Evolutionary conservation across 192 early-diverging fungal species (phyloP), one percentile per base, ranked within the genome.

Genomic region (Radiomyces spectabilis): DNA sequence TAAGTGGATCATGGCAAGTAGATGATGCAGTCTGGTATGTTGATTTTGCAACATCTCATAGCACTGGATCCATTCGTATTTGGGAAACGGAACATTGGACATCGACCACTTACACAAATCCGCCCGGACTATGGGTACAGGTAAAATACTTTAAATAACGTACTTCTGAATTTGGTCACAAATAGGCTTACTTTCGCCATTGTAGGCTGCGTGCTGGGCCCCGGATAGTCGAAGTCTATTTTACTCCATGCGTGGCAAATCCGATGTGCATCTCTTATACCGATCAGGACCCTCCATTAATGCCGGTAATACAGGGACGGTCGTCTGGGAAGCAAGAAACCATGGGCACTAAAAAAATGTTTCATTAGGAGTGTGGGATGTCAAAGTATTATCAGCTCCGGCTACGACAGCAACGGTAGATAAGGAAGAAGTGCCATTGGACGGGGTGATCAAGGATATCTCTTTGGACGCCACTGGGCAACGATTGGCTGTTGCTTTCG

Each of bases 221-320:
- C 79, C 77, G n/a, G 82, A 84, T 35, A 72, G 76, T 32, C 44
- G 55, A 41, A 80, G 71, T 25, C 33, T 84, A 24, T 73, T 80
- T 19, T 85, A 70, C 53, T 63, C 78, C 4, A 60, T 85, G 37
- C 57, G 62, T 21, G 74, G 61, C 5, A 68, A 73, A 33, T 49
- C 56, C 15, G 40, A 66, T 6, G 49, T 85, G 6, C 44, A 71
- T 16, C 57, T 61, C 48, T 39, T 80, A 9, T 56, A 60, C 22
- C 60, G 49, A 37, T 16, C 3, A 30, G 15, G 1, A 16, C 15
- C n/a, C 26, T n/a, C n/a, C n/a, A n/a, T n/a, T n/a, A n/a, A n/a
- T n/a, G n/a, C n/a, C n/a, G n/a, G n/a, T n/a, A n/a, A n/a, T n/a
- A n/a, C n/a, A n/a, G n/a, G n/a, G n/a, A n/a, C n/a, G n/a, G n/a